Evolutionary conservation across 139 green algal species (phyloP).

Genomic region (Parachlorella kessleri): DNA sequence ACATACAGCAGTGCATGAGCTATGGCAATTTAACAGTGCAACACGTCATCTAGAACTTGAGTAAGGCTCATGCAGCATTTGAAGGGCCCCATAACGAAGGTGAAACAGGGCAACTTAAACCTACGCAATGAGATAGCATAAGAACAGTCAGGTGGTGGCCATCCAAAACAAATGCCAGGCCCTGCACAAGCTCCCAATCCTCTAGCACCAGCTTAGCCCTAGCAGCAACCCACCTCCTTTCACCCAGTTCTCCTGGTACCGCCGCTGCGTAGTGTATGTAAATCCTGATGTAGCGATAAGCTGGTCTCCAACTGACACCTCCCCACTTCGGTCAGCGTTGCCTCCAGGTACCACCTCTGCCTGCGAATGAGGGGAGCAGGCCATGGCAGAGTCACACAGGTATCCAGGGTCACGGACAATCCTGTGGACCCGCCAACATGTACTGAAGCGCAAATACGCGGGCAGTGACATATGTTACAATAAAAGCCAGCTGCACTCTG

Average conservation of each 20-base stretch:
- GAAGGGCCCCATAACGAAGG: not conserved
- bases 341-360: constrained; percentile 33
- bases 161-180: no score
- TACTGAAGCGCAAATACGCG: not conserved
- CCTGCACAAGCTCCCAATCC: no score
- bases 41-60: no score
- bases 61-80: no score
- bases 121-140: not conserved
- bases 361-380: not conserved
- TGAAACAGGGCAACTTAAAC: not conserved
- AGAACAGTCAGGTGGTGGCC: no score
- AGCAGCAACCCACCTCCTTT: constrained; percentile 24
- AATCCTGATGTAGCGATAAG: constrained; percentile 40
- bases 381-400: not conserved
- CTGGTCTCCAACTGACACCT: constrained; percentile 39
- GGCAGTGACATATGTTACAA: not conserved
- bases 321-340: constrained; percentile 19
- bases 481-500: not conserved
- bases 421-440: no score
- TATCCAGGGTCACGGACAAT: no score
- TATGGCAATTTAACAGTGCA: not conserved
- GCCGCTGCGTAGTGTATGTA: constrained; percentile 31
- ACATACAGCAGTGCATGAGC: not conserved
- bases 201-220: not conserved
- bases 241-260: constrained; percentile 31